phyloP scores from a whole-genome alignment of 176 grass and related monocot genomes.

The Triticum dicoccoides region DNA sequence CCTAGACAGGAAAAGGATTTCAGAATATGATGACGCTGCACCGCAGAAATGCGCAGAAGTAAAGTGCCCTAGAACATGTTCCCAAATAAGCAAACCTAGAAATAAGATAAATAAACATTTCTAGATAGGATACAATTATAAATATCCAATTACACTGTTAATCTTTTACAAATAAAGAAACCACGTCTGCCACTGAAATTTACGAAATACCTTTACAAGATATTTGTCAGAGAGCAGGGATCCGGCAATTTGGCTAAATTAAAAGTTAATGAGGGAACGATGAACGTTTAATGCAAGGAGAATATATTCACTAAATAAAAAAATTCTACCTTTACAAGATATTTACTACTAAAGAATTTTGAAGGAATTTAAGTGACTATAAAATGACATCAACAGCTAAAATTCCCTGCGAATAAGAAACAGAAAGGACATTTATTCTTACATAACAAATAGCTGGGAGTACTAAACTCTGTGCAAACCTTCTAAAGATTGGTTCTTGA shows the following conservation, averaged over 20 bases:
- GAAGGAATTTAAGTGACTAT: slow-evolving; percentile 22
- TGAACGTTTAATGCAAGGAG: slow-evolving; percentile 18
- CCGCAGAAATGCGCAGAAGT: slow-evolving; percentile 5
- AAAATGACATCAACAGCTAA: slow-evolving; percentile 48
- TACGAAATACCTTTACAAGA: too few species aligned
- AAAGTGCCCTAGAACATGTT: slow-evolving; percentile 20
- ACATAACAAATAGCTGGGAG: background rate
- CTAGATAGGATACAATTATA: slow-evolving; percentile 5
- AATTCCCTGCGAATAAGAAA: slow-evolving; percentile 37
- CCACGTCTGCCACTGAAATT: slow-evolving; percentile 6
- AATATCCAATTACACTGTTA: background rate
- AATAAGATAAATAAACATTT: slow-evolving; percentile 6
- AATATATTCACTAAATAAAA: slow-evolving; percentile 44
- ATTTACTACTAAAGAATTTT: slow-evolving; percentile 35
- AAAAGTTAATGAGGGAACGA: slow-evolving; percentile 33
- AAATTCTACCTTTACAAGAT: slow-evolving; percentile 33
- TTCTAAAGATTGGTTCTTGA: background rate
- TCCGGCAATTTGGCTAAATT: background rate
- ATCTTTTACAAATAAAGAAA: background rate
- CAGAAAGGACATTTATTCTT: slow-evolving; percentile 6
- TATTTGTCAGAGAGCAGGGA: background rate
- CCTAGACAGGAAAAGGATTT: slow-evolving; percentile 24
- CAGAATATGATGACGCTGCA: slow-evolving; percentile 32
- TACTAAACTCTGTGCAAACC: background rate
- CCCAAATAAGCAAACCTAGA: slow-evolving; percentile 11